phyloP scores from a whole-genome alignment of 495 filamentous ascomycete genomes.

The Aeminium ludgeri region DNA sequence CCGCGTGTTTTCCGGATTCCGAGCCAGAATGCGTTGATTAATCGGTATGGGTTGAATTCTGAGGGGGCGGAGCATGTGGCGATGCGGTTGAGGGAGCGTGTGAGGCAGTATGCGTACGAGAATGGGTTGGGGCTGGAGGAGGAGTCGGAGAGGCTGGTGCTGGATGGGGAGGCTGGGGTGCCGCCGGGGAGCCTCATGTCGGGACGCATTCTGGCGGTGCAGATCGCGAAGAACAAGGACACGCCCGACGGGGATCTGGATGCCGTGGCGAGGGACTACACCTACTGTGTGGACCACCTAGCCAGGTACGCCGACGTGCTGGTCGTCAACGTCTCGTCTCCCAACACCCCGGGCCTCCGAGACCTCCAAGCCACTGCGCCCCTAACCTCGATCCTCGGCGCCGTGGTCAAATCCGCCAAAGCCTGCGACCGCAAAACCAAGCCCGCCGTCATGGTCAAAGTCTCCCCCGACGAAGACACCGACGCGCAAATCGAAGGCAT shows the following conservation, averaged over 20 bases:
- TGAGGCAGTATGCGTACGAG: conserved; percentile 55
- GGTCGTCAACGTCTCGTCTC: conserved; percentile 91
- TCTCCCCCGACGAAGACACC: conserved; percentile 82
- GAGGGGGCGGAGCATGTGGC: conserved; percentile 78
- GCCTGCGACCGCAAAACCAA: conserved; percentile 48
- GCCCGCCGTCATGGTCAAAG: conserved; percentile 90
- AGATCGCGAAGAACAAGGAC: conserved; percentile 90
- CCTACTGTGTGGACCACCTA: conserved; percentile 64
- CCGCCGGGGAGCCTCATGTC: conserved; percentile 56
- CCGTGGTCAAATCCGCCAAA: conserved; percentile 64
- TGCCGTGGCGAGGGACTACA: conserved; percentile 71
- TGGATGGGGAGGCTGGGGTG: conserved; percentile 50
- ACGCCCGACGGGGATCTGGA: conserved; percentile 72
- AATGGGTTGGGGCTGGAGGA: conserved; percentile 47
- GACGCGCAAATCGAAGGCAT: conserved; percentile 71
- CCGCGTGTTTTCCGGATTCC: conserved; percentile 78
- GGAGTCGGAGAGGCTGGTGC: conserved; percentile 47
- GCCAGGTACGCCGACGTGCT: conserved; percentile 82
- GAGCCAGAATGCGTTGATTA: conserved; percentile 70
- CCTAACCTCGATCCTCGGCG: conserved; percentile 58
- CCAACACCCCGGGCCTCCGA: conserved; percentile 83
- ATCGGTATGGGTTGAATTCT: conserved; percentile 89
- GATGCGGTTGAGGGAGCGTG: conserved; percentile 55
- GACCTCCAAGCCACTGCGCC: conserved; percentile 68
- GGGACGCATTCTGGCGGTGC: conserved; percentile 71